These are phyloP conservation scores for Silene noctiflora DNA, from an alignment of 179 eudicot genomes.

Conservation along the genomic window DNA sequence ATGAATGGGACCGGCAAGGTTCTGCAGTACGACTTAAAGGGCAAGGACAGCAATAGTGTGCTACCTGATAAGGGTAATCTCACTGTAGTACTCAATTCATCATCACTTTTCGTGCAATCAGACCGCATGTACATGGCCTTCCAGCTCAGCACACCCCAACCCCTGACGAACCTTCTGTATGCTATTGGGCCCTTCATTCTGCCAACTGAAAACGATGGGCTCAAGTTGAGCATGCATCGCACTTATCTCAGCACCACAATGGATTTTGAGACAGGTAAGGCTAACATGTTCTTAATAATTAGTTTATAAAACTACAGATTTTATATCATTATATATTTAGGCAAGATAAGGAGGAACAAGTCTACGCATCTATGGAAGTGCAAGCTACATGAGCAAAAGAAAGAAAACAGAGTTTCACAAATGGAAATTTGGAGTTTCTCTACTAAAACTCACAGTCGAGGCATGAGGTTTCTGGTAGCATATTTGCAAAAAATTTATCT, in stretches of 20 bases:
- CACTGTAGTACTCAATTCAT: constrained; percentile 28
- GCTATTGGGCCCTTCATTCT: constrained; percentile 48
- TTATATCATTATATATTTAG: background rate
- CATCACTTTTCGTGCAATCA: constrained; percentile 15
- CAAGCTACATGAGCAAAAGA: too few species aligned
- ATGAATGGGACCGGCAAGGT: constrained; percentile 30
- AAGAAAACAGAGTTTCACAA: too few species aligned
- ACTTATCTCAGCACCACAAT: constrained; percentile 31
- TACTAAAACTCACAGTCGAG: too few species aligned
- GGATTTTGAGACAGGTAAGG: constrained; percentile 56
- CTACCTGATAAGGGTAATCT: constrained; percentile 44
- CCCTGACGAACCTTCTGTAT: constrained; percentile 38
- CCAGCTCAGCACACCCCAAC: constrained; percentile 47
- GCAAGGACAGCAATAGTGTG: constrained; percentile 31
- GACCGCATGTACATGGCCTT: constrained; percentile 54
- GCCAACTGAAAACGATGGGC: constrained; percentile 15
- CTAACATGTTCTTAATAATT: background rate
- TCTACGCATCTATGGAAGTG: background rate
- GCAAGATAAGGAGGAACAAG: background rate
- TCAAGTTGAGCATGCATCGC: constrained; percentile 37
- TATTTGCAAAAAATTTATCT: too few species aligned
- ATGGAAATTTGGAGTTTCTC: too few species aligned
- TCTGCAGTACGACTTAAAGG: constrained; percentile 43
- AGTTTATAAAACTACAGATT: background rate
- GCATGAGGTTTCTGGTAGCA: too few species aligned